Conservation (phyloP, 1,284 basidiomycete genomes). For the Malassezia equina region DNA sequence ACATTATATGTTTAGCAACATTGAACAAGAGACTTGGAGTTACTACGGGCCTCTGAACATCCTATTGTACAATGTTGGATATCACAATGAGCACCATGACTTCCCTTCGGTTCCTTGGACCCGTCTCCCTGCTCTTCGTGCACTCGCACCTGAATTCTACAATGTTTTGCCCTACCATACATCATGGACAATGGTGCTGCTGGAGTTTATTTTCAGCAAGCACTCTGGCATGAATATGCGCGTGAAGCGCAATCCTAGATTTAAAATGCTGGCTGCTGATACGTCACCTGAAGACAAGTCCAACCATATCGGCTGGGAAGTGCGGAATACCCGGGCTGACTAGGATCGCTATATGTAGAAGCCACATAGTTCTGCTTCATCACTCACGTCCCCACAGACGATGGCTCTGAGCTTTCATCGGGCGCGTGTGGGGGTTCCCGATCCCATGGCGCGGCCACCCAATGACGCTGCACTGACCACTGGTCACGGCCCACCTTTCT, state of each 20-base stretch:
- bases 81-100: constrained; percentile 98
- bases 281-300: constrained; percentile 6
- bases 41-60: constrained; percentile 89
- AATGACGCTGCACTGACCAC: neutral
- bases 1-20: constrained; percentile 47
- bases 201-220: constrained; percentile 73
- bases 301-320: constrained; percentile 12
- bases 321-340: neutral
- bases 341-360: neutral
- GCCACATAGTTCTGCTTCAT: neutral
- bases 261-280: neutral
- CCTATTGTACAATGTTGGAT: constrained; percentile 94
- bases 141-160: constrained; percentile 84
- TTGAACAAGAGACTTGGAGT: constrained; percentile 80
- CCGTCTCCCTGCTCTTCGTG: constrained; percentile 69
- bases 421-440: neutral
- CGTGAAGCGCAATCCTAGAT: constrained; percentile 24
- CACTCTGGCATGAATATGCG: constrained; percentile 38
- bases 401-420: neutral
- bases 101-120: constrained; percentile 96
- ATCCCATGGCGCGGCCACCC: neutral
- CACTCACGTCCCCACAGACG: neutral
- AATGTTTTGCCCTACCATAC: constrained; percentile 73
- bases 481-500: neutral
- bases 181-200: constrained; percentile 86